Base-by-base conservation (phyloP, 148 eudicot species). In the Rhododendron williamsianum region DNA sequence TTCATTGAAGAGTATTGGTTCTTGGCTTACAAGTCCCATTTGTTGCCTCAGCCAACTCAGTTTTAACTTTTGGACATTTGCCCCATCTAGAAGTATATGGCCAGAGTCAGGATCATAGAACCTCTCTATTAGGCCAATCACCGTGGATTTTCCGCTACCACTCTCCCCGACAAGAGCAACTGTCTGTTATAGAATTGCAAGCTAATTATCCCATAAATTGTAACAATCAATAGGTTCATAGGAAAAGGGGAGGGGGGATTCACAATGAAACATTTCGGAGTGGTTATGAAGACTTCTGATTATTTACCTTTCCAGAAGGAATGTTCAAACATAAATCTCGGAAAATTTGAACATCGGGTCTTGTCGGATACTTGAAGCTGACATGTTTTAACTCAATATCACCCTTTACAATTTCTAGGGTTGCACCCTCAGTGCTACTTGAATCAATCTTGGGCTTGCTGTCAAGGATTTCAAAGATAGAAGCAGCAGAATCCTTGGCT, bases 111-210 rank as follows among this genome's bases (percentile, higher is more conserved):
- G 94, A 85, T 92, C 92, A 49, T 96, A 96, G 80, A 96, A 96
- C 83, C 98, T 89, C 86, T 94, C 94, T 41, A 96, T 90, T 81
- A 96, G 90, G 82, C 93, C 88, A 63, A 94, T 91, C 1, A 92
- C 92, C 0, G 98, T 94, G 3, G 98, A 96, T 80, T 96, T 96
- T 9, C 98, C 98, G 60, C 95, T 89, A 0, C 98, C 98, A 76
- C 96, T 96, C 82, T 94, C 98, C 85, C 98, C 98, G 16, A 96
- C 98, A 45, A 96, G 91, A 33, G 94, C 98, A 67, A 96, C 92
- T 13, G 95, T 92, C 98, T 94, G 90, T 38, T 86, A 89, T 6
- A 2, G 2, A 54, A 21, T 81, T 15, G 83, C 58, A 77, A 49
- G 60, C 19, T 30, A 49, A 9, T 58, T 58, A 81, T 30, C 4